These are phyloP conservation scores for Tolypocladium sp. DNA, from an alignment of 2,329 filamentous ascomycete species.

Conservation along the genomic window DNA sequence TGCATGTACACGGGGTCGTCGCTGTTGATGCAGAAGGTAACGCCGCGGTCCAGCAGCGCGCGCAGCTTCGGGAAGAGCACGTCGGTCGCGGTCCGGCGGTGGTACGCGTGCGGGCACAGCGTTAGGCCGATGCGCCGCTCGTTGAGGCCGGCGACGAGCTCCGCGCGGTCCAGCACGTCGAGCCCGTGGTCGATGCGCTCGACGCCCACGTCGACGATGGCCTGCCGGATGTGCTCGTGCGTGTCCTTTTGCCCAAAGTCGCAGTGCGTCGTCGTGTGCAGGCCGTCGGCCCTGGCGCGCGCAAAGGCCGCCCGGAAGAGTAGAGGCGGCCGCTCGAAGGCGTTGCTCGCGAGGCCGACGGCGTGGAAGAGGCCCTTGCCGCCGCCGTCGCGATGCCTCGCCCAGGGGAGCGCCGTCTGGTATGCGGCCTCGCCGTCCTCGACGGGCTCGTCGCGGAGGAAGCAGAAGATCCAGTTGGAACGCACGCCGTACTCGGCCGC, in stretches of 20 bases:
- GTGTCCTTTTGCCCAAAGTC: conserved; percentile 41
- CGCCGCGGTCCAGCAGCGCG: conserved; percentile 49
- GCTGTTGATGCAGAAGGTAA: conserved; percentile 61
- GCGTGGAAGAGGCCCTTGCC: conserved; percentile 31
- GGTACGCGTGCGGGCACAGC: conserved; percentile 46
- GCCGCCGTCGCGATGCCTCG: conserved; percentile 8
- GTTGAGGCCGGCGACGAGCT: conserved; percentile 47
- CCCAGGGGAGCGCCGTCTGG: conserved; percentile 28
- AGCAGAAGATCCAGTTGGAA: conserved; percentile 59
- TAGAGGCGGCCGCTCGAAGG: conserved; percentile 32
- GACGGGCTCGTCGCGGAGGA: conserved; percentile 58
- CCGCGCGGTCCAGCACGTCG: conserved; percentile 47
- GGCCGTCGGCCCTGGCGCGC: conserved; percentile 26
- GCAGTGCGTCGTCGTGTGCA: conserved; percentile 38
- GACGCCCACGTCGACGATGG: conserved; percentile 50
- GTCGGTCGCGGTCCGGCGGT: conserved; percentile 10
- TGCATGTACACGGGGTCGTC: conserved; percentile 61
- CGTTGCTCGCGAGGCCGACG: conserved; percentile 37
- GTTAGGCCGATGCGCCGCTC: conserved; percentile 50
- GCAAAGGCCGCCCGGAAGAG: conserved; percentile 32
- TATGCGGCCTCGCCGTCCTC: conserved; percentile 62
- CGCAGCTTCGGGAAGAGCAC: conserved; percentile 41
- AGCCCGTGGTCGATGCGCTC: conserved; percentile 68
- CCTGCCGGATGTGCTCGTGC: conserved; percentile 43
- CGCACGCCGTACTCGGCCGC: conserved; percentile 52